Conservation (phyloP, 768 basidiomycete species). For the Suillus occidentalis region DNA sequence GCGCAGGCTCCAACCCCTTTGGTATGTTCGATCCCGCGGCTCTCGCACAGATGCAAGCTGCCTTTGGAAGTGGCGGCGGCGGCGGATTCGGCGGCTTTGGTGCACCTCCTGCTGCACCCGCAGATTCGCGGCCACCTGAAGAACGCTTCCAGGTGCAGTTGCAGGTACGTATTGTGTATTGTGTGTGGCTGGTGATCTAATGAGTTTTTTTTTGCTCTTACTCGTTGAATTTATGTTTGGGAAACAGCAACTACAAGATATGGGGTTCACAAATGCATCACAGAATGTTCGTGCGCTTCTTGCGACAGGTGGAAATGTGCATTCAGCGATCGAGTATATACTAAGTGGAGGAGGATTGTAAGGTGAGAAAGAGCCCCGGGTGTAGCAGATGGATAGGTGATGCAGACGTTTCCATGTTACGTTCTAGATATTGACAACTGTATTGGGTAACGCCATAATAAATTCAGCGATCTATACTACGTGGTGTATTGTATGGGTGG, state of each 20-base stretch:
- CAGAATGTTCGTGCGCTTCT: constrained; percentile 90
- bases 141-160: constrained; percentile 90
- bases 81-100: constrained; percentile 29
- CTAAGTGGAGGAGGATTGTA: constrained; percentile 75
- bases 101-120: constrained; percentile 38
- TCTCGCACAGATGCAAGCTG: constrained; percentile 41
- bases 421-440: background rate
- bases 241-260: constrained; percentile 82
- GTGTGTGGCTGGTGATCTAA: background rate
- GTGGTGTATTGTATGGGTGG: background rate
- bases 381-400: background rate
- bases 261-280: constrained; percentile 89
- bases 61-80: constrained; percentile 31
- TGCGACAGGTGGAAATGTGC: constrained; percentile 91
- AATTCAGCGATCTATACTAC: background rate
- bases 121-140: constrained; percentile 78
- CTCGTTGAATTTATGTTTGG: background rate
- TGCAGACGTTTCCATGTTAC: background rate
- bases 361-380: background rate
- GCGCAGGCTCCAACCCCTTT: constrained; percentile 22
- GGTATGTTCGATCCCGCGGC: constrained; percentile 43
- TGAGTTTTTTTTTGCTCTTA: background rate
- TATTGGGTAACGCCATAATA: background rate
- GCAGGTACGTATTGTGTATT: constrained; percentile 47
- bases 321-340: constrained; percentile 92